Percentiles rank a stretch among this genome's conserved stretches.
These are phyloP conservation scores for Torulaspora franciscae DNA, from an alignment of 805 yeast genomes.

Conservation along the genomic window DNA sequence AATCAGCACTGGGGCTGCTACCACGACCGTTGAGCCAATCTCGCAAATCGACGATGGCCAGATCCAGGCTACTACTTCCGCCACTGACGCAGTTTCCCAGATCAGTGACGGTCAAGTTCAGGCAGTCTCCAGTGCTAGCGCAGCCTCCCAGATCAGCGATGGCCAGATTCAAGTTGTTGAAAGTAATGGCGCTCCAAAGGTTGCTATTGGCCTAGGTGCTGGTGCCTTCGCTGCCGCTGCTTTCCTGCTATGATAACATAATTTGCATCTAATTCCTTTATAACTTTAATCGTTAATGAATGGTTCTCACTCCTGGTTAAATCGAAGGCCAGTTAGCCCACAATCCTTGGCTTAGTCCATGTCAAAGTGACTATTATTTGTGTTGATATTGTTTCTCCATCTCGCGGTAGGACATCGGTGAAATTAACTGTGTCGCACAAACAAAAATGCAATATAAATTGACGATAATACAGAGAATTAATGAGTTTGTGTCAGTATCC, in stretches of 20 bases:
- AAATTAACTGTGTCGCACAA: neutral
- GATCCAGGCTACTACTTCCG: slow-evolving; percentile 5
- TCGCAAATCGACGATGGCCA: too few species aligned
- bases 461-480: neutral
- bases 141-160: slow-evolving; percentile 13
- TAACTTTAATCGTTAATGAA: neutral
- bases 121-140: neutral
- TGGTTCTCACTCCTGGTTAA: neutral
- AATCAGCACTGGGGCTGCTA: neutral
- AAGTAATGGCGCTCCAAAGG: slow-evolving; percentile 17
- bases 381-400: neutral
- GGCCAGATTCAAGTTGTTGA: slow-evolving; percentile 12
- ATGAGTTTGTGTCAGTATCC: neutral
- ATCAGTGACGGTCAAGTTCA: neutral
- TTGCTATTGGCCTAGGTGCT: slow-evolving; percentile 26
- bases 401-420: neutral
- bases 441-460: neutral
- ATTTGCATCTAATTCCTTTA: neutral
- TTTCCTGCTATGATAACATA: slow-evolving; percentile 23
- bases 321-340: too few species aligned
- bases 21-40: neutral
- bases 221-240: slow-evolving; percentile 31
- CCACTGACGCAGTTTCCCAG: slow-evolving; percentile 10
- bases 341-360: neutral
- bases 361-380: neutral